Evolutionary conservation across 176 grass and related monocot genomes (phyloP).

Genomic region (Carex cristatella): DNA sequence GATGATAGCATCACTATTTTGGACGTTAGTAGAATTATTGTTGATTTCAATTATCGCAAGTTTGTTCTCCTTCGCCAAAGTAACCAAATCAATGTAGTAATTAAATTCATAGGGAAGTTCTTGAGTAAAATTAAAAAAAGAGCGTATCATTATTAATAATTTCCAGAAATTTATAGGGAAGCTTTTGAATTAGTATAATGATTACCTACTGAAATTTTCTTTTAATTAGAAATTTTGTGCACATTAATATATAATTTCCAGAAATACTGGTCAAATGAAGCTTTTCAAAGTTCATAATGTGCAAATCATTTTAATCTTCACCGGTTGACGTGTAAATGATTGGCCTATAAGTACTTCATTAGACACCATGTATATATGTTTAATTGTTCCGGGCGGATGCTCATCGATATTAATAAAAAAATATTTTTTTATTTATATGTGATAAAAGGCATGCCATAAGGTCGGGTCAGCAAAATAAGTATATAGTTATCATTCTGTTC

Average conservation of each 20-base stretch:
- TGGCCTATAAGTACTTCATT: no score
- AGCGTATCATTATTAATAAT: not conserved
- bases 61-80: not conserved
- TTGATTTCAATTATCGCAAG: not conserved
- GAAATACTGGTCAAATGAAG: not conserved
- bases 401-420: no score
- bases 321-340: no score
- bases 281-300: not conserved
- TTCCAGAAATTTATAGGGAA: not conserved
- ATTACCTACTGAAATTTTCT: no score
- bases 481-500: no score
- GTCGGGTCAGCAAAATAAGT: no score
- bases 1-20: not conserved
- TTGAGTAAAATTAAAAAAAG: not conserved
- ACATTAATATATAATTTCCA: not conserved
- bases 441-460: no score
- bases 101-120: not conserved
- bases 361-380: no score
- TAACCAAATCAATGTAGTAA: not conserved
- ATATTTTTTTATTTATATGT: no score
- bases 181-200: no score
- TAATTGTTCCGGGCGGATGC: no score
- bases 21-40: not conserved
- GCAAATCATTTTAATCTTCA: not conserved
- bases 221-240: no score